Base-by-base conservation (phyloP, 441 rosid genomes). In the Erodium texanum region DNA sequence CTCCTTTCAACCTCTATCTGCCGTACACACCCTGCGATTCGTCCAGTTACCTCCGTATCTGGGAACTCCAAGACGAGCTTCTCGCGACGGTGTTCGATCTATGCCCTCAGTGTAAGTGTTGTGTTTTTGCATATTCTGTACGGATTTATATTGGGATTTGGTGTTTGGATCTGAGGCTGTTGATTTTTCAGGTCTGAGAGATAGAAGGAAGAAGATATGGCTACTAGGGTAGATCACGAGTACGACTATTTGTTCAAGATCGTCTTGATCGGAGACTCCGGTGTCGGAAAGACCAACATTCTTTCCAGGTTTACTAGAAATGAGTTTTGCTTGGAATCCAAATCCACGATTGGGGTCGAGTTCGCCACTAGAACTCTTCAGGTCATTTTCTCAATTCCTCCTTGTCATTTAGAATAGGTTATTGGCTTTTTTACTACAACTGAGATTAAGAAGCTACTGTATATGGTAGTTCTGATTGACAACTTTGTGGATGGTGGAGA, bases 191-290 rank as follows among this genome's bases (percentile, higher is more conserved):
- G 70, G 66, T 58, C 19, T 24, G 74, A 27, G 29, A 1, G 29
- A 1, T 27, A 27, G 29, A 4, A 27, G 29, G 29, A 27, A 4
- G 29, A 27, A 27, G 29, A 27, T 27, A 27, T 92, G 98, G 89
- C 86, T 65, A 74, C 82, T 73, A 79, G 90, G 68, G 90, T 90
- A 65, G 96, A 92, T 85, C 98, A 89, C 43, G 98, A 89, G 74
- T 92, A 92, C 72, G 98, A 92, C 70, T 92, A 92, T 70, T 85
- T 92, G 66, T 92, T 92, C 79, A 92, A 92, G 98, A 92, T 92
- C 83, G 98, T 92, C 20, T 68, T 92, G 85, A 92, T 92, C 66
- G 98, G 98, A 23, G 98, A 92, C 78, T 92, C 98, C 7, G 98
- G 98, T 48, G 98, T 92, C 4, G 98, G 98, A 9, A 92, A 92